phyloP scores from a whole-genome alignment of 2,329 filamentous ascomycete species.

The Bipolaris zeicola region DNA sequence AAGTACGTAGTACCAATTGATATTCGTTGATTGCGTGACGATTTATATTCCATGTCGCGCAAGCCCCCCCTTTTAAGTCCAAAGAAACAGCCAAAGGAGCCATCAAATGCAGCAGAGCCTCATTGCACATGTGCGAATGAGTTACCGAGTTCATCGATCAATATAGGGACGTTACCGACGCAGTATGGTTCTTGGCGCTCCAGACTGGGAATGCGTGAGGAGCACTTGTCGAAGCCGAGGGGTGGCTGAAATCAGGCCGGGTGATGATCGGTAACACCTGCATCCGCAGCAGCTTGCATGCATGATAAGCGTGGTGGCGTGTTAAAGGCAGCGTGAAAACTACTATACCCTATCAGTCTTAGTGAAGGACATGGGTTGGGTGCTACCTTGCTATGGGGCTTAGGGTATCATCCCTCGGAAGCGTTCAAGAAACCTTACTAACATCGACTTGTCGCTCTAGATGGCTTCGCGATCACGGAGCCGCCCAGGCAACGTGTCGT shows the following conservation, averaged over 20 bases:
- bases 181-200: background rate
- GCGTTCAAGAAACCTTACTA: background rate
- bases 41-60: background rate
- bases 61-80: background rate
- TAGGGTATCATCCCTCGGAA: background rate
- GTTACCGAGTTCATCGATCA: background rate
- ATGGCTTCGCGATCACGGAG: background rate
- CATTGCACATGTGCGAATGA: background rate
- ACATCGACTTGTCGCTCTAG: background rate
- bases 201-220: background rate
- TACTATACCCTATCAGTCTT: too few species aligned
- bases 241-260: background rate
- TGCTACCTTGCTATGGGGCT: too few species aligned
- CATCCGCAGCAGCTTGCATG: background rate
- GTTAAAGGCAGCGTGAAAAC: too few species aligned
- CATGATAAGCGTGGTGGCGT: too few species aligned
- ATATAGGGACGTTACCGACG: background rate
- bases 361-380: too few species aligned
- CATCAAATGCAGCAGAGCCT: slow-evolving; percentile 1
- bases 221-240: background rate
- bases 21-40: background rate
- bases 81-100: background rate
- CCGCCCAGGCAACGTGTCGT: background rate
- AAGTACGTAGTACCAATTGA: background rate
- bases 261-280: background rate